Conservation (phyloP, 2,329 filamentous ascomycete genomes). For the Purpureocillium lavendulum region DNA sequence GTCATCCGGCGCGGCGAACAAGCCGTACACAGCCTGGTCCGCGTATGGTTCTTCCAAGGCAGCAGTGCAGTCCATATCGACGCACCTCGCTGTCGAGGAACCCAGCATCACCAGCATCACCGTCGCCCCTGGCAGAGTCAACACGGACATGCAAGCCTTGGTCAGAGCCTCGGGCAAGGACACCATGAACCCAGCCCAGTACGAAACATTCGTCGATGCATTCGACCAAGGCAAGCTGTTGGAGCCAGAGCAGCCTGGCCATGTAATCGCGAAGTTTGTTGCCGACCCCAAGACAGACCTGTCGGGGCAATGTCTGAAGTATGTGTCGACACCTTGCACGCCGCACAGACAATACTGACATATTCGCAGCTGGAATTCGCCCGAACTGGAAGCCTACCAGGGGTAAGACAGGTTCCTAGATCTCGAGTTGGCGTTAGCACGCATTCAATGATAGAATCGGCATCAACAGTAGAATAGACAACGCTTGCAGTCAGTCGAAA, state of each 20-base stretch:
- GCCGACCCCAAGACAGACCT: constrained; percentile 56
- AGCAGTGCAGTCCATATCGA: constrained; percentile 69
- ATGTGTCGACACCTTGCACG: constrained; percentile 19
- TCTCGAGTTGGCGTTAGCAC: constrained; percentile 9
- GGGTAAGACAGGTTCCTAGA: constrained; percentile 15
- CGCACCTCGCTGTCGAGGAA: constrained; percentile 69
- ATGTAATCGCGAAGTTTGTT: constrained; percentile 76
- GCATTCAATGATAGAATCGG: constrained; percentile 7
- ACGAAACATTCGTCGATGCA: constrained; percentile 60
- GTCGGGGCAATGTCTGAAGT: constrained; percentile 70
- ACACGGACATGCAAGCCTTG: constrained; percentile 85
- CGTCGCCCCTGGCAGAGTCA: constrained; percentile 71
- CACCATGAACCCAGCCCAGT: constrained; percentile 45
- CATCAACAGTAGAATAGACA: constrained; percentile 12
- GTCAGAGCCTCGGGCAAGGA: constrained; percentile 54
- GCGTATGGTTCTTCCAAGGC: constrained; percentile 79
- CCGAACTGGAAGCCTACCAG: constrained; percentile 46
- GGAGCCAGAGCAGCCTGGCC: constrained; percentile 73
- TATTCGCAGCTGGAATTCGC: constrained; percentile 25
- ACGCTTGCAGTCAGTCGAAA: constrained; percentile 59
- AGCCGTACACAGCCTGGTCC: constrained; percentile 65
- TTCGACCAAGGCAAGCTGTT: constrained; percentile 66
- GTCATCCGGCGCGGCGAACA: constrained; percentile 67
- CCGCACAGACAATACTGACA: constrained; percentile 9
- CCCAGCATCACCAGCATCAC: constrained; percentile 64